Evolutionary conservation across 169 alveolate genomes (phyloP).

Genomic region (Cryptosporidium felis): DNA sequence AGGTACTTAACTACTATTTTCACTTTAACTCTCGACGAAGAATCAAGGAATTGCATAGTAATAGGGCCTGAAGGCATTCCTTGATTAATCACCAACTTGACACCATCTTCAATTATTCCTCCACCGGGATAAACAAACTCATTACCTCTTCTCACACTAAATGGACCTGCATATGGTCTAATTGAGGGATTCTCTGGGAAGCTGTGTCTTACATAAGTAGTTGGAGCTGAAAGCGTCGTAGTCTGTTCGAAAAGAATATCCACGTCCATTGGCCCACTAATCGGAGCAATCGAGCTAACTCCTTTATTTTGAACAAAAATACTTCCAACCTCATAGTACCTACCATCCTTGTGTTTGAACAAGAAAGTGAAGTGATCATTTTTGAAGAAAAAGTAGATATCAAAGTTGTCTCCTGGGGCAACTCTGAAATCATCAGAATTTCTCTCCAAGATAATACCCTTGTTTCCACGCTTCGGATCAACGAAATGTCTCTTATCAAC

Average conservation of each 20-base stretch:
- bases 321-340: slow-evolving; percentile 27
- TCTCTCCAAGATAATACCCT: background rate
- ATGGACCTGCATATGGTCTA: slow-evolving; percentile 5
- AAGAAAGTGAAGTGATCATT: background rate
- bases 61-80: background rate
- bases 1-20: background rate
- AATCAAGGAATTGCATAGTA: background rate
- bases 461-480: background rate
- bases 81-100: background rate
- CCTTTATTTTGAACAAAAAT: background rate
- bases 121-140: background rate
- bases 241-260: slow-evolving; percentile 37
- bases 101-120: slow-evolving; percentile 11
- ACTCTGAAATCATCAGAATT: slow-evolving; percentile 7
- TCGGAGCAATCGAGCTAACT: slow-evolving; percentile 26
- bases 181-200: background rate
- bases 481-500: background rate
- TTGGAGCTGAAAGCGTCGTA: background rate
- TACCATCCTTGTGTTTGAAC: slow-evolving; percentile 27
- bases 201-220: background rate
- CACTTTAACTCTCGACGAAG: background rate
- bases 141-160: background rate
- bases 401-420: background rate
- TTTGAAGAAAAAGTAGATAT: background rate
- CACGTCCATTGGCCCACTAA: slow-evolving; percentile 44